phyloP scores from a whole-genome alignment of 345 rosid genomes.

The Toxicodendron radicans region DNA sequence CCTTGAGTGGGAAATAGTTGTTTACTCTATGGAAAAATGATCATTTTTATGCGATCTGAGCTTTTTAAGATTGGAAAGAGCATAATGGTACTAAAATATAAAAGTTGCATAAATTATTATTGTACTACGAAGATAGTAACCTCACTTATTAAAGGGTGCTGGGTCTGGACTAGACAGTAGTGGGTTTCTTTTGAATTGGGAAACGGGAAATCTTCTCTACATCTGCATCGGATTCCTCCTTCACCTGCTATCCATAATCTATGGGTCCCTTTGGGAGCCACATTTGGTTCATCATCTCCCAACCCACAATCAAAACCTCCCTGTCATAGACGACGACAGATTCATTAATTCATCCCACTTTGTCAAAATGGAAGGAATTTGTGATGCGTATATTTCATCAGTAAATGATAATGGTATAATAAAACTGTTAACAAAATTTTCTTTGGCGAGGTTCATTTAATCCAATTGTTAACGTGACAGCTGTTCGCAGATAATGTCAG shows the following conservation, averaged over 20 bases:
- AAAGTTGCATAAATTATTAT: not conserved
- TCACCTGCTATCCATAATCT: not conserved
- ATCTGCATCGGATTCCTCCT: constrained; percentile 10
- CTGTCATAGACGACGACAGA: too few species aligned
- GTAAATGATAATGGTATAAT: too few species aligned
- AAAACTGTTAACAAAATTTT: too few species aligned
- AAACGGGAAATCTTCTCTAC: not conserved
- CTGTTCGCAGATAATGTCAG: too few species aligned
- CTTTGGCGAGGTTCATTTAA: too few species aligned
- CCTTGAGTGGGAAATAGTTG: too few species aligned
- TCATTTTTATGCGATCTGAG: not conserved
- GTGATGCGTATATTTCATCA: too few species aligned
- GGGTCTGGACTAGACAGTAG: not conserved
- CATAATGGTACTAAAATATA: not conserved
- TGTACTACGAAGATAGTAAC: not conserved
- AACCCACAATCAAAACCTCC: not conserved
- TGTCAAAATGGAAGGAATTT: too few species aligned
- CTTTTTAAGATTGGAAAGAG: not conserved
- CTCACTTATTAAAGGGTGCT: not conserved
- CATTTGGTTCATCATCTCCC: not conserved
- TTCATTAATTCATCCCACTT: too few species aligned
- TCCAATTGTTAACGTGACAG: too few species aligned
- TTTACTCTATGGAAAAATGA: too few species aligned
- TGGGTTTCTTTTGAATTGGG: constrained; percentile 10
- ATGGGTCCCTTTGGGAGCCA: constrained; percentile 3